These are phyloP conservation scores for Sanghuangporus sanghuang DNA, from an alignment of 1,284 basidiomycete species.

Conservation along the genomic window DNA sequence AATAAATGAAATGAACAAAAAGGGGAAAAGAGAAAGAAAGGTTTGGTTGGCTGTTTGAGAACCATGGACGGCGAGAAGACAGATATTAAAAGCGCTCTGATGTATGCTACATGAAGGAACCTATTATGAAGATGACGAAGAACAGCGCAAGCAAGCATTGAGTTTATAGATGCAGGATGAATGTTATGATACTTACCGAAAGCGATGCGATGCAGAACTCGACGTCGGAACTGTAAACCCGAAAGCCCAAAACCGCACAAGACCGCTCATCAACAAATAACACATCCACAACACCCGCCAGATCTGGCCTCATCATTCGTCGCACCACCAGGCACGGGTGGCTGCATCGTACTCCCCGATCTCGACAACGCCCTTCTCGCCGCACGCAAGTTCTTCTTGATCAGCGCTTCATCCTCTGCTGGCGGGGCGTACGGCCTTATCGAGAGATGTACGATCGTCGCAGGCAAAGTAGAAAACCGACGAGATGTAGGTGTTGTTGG, in stretches of 20 bases:
- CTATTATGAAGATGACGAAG: too few species aligned
- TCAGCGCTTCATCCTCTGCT: constrained; percentile 43
- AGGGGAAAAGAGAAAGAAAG: too few species aligned
- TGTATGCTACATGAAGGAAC: background rate
- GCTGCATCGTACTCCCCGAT: background rate
- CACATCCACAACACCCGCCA: constrained; percentile 32
- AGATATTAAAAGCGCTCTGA: background rate
- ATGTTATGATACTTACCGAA: background rate
- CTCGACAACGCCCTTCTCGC: constrained; percentile 8
- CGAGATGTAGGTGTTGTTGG: constrained; percentile 27
- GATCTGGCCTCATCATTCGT: constrained; percentile 22
- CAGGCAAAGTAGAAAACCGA: constrained; percentile 28
- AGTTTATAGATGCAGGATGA: background rate
- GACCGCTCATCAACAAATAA: constrained; percentile 30
- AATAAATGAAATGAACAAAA: background rate
- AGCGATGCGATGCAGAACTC: background rate
- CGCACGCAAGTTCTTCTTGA: constrained; percentile 40
- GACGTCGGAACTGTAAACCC: background rate
- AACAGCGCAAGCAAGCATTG: too few species aligned
- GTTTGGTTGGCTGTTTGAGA: too few species aligned
- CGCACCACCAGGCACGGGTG: background rate
- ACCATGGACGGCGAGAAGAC: background rate
- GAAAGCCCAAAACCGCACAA: background rate
- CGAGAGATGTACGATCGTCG: constrained; percentile 79
- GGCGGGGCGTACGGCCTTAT: constrained; percentile 60